Percentiles rank a stretch among this genome's conserved stretches.
Evolutionary conservation across 2,329 filamentous ascomycete species (phyloP).

Genomic region (Colletotrichum incanum): DNA sequence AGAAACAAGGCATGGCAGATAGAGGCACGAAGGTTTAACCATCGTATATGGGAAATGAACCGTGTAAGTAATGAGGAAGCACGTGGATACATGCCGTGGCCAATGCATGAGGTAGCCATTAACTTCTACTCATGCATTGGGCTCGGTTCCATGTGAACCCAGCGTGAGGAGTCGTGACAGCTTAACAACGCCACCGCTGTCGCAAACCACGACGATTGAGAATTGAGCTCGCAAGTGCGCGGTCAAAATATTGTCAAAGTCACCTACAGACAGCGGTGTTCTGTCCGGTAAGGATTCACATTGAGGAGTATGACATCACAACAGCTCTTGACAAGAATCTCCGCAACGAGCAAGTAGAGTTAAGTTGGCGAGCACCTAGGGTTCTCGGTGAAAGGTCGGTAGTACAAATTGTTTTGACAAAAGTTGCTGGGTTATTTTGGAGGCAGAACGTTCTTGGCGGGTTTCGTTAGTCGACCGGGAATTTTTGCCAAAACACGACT

Average conservation of each 20-base stretch:
- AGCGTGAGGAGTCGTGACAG: background rate
- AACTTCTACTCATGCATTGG: background rate
- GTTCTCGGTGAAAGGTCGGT: conserved; percentile 18
- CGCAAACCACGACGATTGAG: background rate
- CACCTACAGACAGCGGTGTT: background rate
- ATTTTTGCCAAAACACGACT: conserved; percentile 39
- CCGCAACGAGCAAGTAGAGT: background rate
- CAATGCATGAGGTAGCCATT: background rate
- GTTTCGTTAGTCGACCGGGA: conserved; percentile 14
- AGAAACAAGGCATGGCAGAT: background rate
- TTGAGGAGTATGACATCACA: background rate
- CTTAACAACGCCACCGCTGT: background rate
- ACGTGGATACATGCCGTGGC: too few relatives aligned
- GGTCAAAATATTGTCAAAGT: background rate
- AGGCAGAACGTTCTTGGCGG: background rate
- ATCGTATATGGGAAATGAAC: too few relatives aligned
- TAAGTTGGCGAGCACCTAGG: background rate
- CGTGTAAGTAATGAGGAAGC: background rate
- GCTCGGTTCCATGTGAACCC: too few relatives aligned
- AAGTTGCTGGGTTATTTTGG: background rate
- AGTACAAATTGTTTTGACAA: background rate
- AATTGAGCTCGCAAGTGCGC: too few relatives aligned
- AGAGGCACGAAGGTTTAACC: too few relatives aligned
- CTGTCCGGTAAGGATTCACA: background rate
- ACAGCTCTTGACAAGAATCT: background rate